A percentile compares a stretch with the other conserved stretches of the same genome.
Conservation (phyloP, 2,329 filamentous ascomycete genomes). For the Dothistroma pini region DNA sequence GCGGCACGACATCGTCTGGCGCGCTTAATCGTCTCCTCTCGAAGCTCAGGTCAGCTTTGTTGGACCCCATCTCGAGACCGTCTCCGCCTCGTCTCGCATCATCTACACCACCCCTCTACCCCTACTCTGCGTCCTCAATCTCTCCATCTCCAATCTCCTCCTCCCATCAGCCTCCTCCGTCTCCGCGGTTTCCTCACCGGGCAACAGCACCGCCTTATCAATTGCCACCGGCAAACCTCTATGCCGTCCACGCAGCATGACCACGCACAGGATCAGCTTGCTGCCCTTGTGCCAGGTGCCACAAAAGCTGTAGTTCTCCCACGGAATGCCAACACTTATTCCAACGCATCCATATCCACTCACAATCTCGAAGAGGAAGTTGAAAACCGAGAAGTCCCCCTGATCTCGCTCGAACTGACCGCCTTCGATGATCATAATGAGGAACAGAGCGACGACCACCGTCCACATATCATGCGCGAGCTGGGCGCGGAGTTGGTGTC, state of each 20-base stretch:
- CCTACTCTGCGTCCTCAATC: slow-evolving; percentile 18
- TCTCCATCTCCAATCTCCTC: slow-evolving; percentile 13
- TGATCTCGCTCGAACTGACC: slow-evolving; percentile 36
- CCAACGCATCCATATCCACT: slow-evolving; percentile 44
- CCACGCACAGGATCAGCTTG: slow-evolving; percentile 53
- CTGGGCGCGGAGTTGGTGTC: slow-evolving; percentile 45
- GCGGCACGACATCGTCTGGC: too few relatives aligned
- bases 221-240: slow-evolving; percentile 54
- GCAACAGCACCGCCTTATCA: slow-evolving; percentile 46
- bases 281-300: slow-evolving; percentile 47
- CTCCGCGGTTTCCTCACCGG: slow-evolving; percentile 31
- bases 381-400: slow-evolving; percentile 41
- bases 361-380: slow-evolving; percentile 47
- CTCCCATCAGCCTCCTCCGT: slow-evolving; percentile 39
- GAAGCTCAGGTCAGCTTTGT: background rate
- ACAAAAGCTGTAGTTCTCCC: slow-evolving; percentile 45
- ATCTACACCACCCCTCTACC: slow-evolving; percentile 3
- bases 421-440: slow-evolving; percentile 46
- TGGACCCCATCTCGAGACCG: background rate
- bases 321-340: slow-evolving; percentile 45
- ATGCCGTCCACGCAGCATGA: slow-evolving; percentile 56
- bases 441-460: slow-evolving; percentile 43
- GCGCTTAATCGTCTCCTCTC: too few relatives aligned
- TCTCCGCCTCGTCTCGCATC: background rate
- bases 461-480: slow-evolving; percentile 48